These are phyloP conservation scores for Claviceps digitariae DNA, from an alignment of 2,329 filamentous ascomycete species.

Conservation along the genomic window DNA sequence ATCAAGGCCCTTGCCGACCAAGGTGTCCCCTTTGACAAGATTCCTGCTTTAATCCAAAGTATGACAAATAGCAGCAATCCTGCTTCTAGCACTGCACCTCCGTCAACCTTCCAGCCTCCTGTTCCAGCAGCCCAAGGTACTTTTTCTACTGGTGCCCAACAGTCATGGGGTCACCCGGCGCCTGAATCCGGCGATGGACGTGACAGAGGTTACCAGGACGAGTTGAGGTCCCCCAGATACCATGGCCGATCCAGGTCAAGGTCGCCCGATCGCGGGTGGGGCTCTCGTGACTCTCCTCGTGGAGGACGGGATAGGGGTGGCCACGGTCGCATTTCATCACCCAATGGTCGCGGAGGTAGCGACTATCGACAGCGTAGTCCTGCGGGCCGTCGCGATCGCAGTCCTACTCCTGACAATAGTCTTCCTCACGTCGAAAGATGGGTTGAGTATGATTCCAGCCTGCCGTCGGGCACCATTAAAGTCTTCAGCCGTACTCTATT, in stretches of 20 bases:
- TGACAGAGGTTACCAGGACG: constrained; percentile 43
- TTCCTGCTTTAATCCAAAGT: constrained; percentile 44
- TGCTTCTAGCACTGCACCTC: constrained; percentile 20
- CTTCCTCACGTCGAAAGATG: constrained; percentile 42
- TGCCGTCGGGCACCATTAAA: constrained; percentile 72
- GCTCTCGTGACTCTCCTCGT: constrained; percentile 50
- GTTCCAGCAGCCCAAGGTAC: constrained; percentile 28
- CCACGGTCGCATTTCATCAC: constrained; percentile 56
- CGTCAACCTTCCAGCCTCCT: constrained; percentile 24
- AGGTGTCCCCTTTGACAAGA: constrained; percentile 66
- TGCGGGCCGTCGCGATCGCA: constrained; percentile 51
- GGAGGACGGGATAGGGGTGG: constrained; percentile 53
- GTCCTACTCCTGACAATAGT: constrained; percentile 39
- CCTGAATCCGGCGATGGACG: constrained; percentile 31
- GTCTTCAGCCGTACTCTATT: constrained; percentile 92
- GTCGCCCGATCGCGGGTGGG: constrained; percentile 65
- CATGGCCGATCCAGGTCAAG: constrained; percentile 59
- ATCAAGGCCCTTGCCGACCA: constrained; percentile 64
- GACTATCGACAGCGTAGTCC: constrained; percentile 87
- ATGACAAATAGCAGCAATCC: constrained; percentile 28
- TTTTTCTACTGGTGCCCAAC: constrained; percentile 22
- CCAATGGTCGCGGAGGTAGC: constrained; percentile 27
- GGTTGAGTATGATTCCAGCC: constrained; percentile 62
- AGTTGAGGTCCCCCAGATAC: constrained; percentile 47
- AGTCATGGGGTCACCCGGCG: constrained; percentile 18